Conservation (phyloP, 495 filamentous ascomycete genomes). For the Usnea hakonensis region DNA sequence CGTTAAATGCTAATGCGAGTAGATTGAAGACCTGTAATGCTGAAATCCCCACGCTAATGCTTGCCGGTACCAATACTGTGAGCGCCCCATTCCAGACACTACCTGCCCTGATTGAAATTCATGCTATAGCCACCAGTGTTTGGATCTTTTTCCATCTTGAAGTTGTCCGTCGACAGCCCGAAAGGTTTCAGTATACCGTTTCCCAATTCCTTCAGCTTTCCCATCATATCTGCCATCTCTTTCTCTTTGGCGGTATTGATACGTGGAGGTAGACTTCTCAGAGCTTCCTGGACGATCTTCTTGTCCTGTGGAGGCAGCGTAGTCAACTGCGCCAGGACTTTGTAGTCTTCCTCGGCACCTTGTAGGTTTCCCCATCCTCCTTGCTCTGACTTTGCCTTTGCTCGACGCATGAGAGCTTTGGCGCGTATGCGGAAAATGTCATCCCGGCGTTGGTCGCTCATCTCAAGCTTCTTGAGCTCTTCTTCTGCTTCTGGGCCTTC, state of each 20-base stretch:
- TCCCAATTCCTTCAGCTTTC: slow-evolving; percentile 86
- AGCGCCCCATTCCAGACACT: background rate
- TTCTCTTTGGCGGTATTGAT: slow-evolving; percentile 70
- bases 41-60: background rate
- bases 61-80: background rate
- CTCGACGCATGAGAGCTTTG: slow-evolving; percentile 82
- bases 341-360: slow-evolving; percentile 57
- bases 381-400: slow-evolving; percentile 61
- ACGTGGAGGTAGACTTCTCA: slow-evolving; percentile 54
- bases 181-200: slow-evolving; percentile 91
- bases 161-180: slow-evolving; percentile 85
- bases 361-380: slow-evolving; percentile 76
- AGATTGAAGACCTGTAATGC: background rate
- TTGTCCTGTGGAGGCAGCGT: slow-evolving; percentile 53
- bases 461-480: slow-evolving; percentile 44
- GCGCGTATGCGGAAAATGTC: slow-evolving; percentile 71
- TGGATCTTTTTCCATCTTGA: slow-evolving; percentile 86
- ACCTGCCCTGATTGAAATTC: slow-evolving; percentile 57
- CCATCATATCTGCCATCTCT: slow-evolving; percentile 95
- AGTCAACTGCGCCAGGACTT: slow-evolving; percentile 25
- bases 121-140: slow-evolving; percentile 87
- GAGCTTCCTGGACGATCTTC: slow-evolving; percentile 55
- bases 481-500: slow-evolving; percentile 55
- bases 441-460: slow-evolving; percentile 42
- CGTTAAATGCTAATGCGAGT: background rate